These are phyloP conservation scores for Escallonia rubra DNA, from an alignment of 129 eudicot genomes.

Conservation along the genomic window DNA sequence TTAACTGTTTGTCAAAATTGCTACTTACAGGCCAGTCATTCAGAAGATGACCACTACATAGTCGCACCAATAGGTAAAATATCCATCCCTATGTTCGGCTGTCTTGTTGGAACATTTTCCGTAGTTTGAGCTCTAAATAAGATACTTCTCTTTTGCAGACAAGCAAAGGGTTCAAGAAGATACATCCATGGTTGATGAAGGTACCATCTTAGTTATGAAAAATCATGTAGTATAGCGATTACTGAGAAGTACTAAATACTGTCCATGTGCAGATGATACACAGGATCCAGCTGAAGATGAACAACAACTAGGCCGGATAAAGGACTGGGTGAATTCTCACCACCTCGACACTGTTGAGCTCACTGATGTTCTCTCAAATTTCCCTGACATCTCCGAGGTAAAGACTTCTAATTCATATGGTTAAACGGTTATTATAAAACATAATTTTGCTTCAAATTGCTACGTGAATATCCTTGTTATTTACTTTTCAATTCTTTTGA, in stretches of 20 bases:
- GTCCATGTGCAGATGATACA: constrained; percentile 62
- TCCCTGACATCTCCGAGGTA: constrained; percentile 92
- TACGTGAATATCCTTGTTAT: not conserved
- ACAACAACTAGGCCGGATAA: constrained; percentile 65
- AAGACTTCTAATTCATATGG: not conserved
- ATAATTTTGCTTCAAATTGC: not conserved
- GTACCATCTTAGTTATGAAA: constrained; percentile 20
- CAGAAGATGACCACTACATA: constrained; percentile 66
- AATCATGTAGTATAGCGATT: not conserved
- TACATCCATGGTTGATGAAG: constrained; percentile 53
- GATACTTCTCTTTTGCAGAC: constrained; percentile 34
- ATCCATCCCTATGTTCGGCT: not conserved
- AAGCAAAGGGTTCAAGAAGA: constrained; percentile 42
- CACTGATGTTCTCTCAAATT: constrained; percentile 74
- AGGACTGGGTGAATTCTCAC: constrained; percentile 76
- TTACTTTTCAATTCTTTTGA: not conserved
- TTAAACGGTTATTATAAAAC: constrained; percentile 3
- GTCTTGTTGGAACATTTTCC: constrained; percentile 1
- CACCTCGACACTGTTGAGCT: constrained; percentile 62
- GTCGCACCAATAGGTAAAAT: constrained; percentile 75
- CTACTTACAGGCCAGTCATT: constrained; percentile 47
- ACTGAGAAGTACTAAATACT: not conserved
- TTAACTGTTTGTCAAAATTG: constrained; percentile 2
- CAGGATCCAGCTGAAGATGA: constrained; percentile 90
- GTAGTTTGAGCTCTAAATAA: constrained; percentile 3